Evolutionary conservation across 768 basidiomycete species (phyloP).

Genomic region (Mrakia frigida): DNA sequence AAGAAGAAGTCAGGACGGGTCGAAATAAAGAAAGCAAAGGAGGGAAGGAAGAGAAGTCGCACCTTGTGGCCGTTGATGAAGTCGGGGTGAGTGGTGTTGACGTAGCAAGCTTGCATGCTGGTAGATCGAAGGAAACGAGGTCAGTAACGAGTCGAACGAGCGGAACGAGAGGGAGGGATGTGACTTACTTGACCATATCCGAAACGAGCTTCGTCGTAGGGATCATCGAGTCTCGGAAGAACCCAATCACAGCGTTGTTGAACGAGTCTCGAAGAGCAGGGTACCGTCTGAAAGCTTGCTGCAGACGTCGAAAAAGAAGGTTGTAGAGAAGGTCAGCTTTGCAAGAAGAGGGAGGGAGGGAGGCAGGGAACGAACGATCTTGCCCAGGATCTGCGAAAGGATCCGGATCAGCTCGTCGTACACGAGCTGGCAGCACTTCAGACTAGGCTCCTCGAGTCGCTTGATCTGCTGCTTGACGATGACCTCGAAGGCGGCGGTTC

Average conservation of each 20-base stretch:
- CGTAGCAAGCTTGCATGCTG: conserved; percentile 97
- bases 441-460: conserved; percentile 83
- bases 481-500: conserved; percentile 93
- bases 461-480: conserved; percentile 99
- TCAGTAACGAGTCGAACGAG: background rate
- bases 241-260: conserved; percentile 91
- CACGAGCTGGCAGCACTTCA: conserved; percentile 91
- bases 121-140: background rate
- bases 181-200: conserved; percentile 80
- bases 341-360: conserved; percentile 34
- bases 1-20: conserved; percentile 8
- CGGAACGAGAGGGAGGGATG: background rate
- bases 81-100: conserved; percentile 98
- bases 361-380: conserved; percentile 58
- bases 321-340: background rate
- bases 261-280: conserved; percentile 95
- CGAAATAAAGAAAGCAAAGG: too few species aligned
- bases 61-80: conserved; percentile 89
- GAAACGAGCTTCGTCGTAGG: conserved; percentile 92
- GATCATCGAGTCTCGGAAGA: conserved; percentile 88
- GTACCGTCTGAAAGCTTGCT: conserved; percentile 95
- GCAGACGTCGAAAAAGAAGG: conserved; percentile 15
- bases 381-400: conserved; percentile 78
- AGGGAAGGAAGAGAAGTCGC: background rate
- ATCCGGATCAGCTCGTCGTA: conserved; percentile 98